These are phyloP conservation scores for Camelina neglecta DNA, from an alignment of 345 rosid genomes.

Conservation along the genomic window DNA sequence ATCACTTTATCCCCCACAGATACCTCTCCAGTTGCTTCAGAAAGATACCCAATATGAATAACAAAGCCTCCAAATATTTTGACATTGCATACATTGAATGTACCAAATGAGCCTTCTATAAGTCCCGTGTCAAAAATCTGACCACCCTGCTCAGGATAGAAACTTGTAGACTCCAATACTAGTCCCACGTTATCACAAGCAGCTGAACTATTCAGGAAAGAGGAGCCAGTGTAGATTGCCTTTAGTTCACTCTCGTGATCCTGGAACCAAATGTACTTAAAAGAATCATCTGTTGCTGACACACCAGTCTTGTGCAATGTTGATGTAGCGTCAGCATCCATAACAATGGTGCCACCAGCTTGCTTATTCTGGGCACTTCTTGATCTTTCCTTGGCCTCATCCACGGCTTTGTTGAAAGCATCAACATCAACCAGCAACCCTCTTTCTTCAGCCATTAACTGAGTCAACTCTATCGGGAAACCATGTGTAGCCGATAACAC, in stretches of 20 bases:
- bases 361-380: slow-evolving; percentile 93
- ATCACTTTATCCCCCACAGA: slow-evolving; percentile 72
- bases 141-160: slow-evolving; percentile 99
- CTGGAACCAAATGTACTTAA: slow-evolving; percentile 76
- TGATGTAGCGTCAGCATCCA: slow-evolving; percentile 97
- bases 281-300: slow-evolving; percentile 74
- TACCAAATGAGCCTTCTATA: slow-evolving; percentile 77
- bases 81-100: slow-evolving; percentile 79
- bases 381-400: slow-evolving; percentile 92
- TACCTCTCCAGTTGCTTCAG: slow-evolving; percentile 51
- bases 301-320: slow-evolving; percentile 75
- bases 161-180: slow-evolving; percentile 77
- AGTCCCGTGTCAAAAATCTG: slow-evolving; percentile 76
- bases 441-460: slow-evolving; percentile 98
- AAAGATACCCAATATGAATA: slow-evolving; percentile 79
- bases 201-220: slow-evolving; percentile 59
- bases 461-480: slow-evolving; percentile 91
- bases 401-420: slow-evolving; percentile 83
- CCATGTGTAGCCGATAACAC: slow-evolving; percentile 96
- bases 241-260: slow-evolving; percentile 71
- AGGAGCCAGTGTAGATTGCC: slow-evolving; percentile 87
- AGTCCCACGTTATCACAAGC: slow-evolving; percentile 68
- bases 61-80: slow-evolving; percentile 92
- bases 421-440: slow-evolving; percentile 80
- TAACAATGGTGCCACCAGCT: slow-evolving; percentile 81